Percentiles rank a stretch among this genome's conserved stretches.
Evolutionary conservation across 495 filamentous ascomycete species (phyloP).

Genomic region (Neurospora pannonica): DNA sequence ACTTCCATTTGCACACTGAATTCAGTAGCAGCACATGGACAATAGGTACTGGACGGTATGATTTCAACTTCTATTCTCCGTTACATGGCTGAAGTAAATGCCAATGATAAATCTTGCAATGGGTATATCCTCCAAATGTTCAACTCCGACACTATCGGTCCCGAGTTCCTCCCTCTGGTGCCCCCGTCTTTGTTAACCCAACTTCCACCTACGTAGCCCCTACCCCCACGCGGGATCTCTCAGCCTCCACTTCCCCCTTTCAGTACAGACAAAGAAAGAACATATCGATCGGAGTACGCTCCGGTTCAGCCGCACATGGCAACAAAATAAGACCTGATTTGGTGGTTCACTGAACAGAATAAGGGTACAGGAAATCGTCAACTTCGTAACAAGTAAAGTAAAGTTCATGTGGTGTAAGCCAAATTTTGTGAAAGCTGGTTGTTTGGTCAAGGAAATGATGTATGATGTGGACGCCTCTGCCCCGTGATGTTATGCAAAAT

Average conservation of each 20-base stretch:
- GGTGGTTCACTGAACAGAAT: too few relatives aligned
- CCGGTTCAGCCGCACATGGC: neutral
- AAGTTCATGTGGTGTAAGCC: too few relatives aligned
- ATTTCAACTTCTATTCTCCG: neutral
- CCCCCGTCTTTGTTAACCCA: neutral
- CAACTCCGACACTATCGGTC: too few relatives aligned
- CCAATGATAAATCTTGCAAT: neutral
- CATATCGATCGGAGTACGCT: neutral
- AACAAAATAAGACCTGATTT: too few relatives aligned
- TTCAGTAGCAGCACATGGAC: too few relatives aligned
- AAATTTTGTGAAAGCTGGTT: neutral
- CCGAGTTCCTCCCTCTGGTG: neutral
- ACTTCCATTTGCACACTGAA: too few relatives aligned
- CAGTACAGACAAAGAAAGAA: neutral
- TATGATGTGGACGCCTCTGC: neutral
- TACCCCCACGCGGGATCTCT: neutral
- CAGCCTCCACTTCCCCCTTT: neutral
- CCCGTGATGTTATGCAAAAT: neutral
- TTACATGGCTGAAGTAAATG: neutral
- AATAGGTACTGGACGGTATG: neutral
- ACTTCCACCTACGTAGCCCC: neutral
- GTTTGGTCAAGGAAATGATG: neutral
- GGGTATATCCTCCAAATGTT: neutral
- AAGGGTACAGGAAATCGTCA: neutral
- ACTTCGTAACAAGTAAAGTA: neutral